phyloP scores from a whole-genome alignment of 139 green algal genomes.

The Auxenochlorella pyrenoidosa region DNA sequence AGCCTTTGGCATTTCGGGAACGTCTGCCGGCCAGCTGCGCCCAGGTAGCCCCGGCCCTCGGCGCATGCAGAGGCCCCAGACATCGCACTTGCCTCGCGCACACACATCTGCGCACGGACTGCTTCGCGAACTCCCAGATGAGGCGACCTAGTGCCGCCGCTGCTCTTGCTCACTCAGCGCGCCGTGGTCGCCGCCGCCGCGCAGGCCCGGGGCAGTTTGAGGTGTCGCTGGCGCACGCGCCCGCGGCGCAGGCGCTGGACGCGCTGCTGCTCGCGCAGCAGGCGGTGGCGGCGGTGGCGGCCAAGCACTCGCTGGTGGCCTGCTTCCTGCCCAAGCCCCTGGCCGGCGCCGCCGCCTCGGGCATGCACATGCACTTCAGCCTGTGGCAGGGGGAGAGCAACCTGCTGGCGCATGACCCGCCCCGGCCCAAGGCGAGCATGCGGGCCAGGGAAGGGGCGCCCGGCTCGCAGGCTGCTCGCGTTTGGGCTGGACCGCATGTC shows the following conservation, averaged over 20 bases:
- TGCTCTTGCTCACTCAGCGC: too few relatives aligned
- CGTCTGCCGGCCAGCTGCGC: not conserved
- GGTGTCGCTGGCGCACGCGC: constrained; percentile 41
- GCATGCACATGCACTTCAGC: constrained; percentile 69
- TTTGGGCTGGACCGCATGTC: too few relatives aligned
- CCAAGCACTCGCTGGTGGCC: constrained; percentile 48
- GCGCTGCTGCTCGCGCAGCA: constrained; percentile 62
- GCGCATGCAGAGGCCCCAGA: too few relatives aligned
- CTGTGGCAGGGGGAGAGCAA: constrained; percentile 7
- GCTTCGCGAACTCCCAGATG: too few relatives aligned
- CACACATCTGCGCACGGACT: too few relatives aligned
- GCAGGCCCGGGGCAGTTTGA: constrained; percentile 72
- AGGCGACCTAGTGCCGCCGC: too few relatives aligned
- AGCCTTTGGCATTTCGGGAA: too few relatives aligned
- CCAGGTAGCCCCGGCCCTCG: too few relatives aligned
- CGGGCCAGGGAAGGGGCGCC: too few relatives aligned
- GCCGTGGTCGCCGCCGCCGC: too few relatives aligned
- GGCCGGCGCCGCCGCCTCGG: constrained; percentile 49
- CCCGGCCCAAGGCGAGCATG: not conserved
- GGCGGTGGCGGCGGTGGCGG: constrained; percentile 46
- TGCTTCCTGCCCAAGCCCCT: constrained; percentile 68
- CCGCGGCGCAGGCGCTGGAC: constrained; percentile 50
- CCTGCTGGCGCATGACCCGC: constrained; percentile 7
- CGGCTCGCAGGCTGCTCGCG: too few relatives aligned
- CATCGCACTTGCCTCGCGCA: too few relatives aligned